Conservation (phyloP, 768 basidiomycete genomes). For the Kwoniella botswanensis region DNA sequence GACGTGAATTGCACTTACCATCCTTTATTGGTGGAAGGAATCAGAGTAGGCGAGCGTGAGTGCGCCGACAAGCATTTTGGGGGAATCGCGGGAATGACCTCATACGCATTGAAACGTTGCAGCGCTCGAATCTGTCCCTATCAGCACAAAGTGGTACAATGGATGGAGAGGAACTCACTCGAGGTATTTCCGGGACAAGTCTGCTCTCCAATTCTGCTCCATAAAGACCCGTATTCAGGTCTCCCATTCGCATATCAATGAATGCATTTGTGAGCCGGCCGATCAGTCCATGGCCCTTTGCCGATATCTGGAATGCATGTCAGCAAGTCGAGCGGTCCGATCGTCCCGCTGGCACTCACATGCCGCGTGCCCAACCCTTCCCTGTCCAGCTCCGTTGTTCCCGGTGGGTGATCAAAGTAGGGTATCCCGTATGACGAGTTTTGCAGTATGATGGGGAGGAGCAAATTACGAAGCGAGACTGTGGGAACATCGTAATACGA, state of each 20-base stretch:
- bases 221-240: too few species aligned
- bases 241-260: too few species aligned
- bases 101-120: neutral
- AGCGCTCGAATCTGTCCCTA: neutral
- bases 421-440: slow-evolving; percentile 3
- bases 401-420: too few species aligned
- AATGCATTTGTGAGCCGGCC: too few species aligned
- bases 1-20: too few species aligned
- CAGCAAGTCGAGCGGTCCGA: too few species aligned
- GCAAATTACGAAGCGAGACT: slow-evolving; percentile 4
- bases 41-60: slow-evolving; percentile 3
- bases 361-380: too few species aligned
- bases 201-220: neutral
- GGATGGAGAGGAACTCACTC: neutral
- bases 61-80: slow-evolving; percentile 11
- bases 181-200: neutral
- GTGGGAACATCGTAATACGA: slow-evolving; percentile 10
- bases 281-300: too few species aligned
- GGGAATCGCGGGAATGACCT: neutral
- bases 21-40: neutral
- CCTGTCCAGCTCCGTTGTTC: too few species aligned
- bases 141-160: neutral
- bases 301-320: too few species aligned
- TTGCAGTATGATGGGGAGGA: slow-evolving; percentile 8
- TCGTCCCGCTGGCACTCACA: too few species aligned